phyloP scores from a whole-genome alignment of 2,329 filamentous ascomycete genomes.

The Colletotrichum neosansevieriae region DNA sequence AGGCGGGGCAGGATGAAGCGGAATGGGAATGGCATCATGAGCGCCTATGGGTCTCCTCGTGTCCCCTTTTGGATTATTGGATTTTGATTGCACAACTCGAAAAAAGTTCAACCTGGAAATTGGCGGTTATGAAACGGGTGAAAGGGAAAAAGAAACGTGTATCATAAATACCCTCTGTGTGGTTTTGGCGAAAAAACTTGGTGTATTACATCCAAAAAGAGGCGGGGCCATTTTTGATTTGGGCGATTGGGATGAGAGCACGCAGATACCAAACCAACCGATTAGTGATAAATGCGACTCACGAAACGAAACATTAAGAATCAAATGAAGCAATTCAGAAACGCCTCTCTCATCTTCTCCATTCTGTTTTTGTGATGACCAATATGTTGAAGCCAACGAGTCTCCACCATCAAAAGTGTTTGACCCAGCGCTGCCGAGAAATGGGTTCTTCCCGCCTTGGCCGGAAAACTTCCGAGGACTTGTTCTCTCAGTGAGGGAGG shows the following conservation, averaged over 20 bases:
- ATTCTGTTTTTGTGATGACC: too few species aligned
- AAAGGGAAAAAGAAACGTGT: background rate
- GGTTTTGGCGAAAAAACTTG: background rate
- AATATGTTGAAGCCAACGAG: background rate
- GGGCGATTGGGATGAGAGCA: background rate
- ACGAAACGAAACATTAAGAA: background rate
- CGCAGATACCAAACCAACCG: conserved; percentile 15
- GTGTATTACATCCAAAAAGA: background rate
- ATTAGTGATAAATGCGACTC: background rate
- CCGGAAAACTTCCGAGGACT: conserved; percentile 7
- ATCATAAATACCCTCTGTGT: conserved; percentile 6
- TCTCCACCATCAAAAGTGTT: background rate
- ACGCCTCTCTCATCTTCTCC: background rate
- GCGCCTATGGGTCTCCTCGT: background rate
- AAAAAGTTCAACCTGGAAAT: background rate
- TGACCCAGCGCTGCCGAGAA: background rate
- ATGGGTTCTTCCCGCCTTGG: background rate
- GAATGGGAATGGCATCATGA: conserved; percentile 18
- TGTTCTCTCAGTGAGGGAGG: too few species aligned
- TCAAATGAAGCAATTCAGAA: conserved; percentile 16
- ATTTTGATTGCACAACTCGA: background rate
- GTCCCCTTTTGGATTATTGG: conserved; percentile 3
- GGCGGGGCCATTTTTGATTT: background rate
- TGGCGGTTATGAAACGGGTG: background rate
- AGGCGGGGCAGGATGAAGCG: background rate